A percentile compares a stretch with the other conserved stretches of the same genome.
These are phyloP conservation scores for Fusarium papillatum DNA, from an alignment of 2,329 filamentous ascomycete genomes.

Conservation along the genomic window DNA sequence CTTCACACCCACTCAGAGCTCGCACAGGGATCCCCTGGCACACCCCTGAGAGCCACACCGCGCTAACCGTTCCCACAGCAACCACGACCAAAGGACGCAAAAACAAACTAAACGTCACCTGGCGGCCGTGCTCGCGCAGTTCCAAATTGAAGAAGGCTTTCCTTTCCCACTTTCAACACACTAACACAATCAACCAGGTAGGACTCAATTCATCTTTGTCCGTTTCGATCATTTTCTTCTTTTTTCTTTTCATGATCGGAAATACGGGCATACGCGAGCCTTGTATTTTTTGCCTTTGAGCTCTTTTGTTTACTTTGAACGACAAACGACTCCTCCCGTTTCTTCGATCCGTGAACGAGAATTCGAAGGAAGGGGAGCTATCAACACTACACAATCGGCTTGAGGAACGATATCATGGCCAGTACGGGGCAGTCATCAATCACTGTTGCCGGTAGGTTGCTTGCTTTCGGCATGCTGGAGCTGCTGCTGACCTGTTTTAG, in stretches of 20 bases:
- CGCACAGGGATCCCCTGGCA: slow-evolving; percentile 27
- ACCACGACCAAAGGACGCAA: slow-evolving; percentile 26
- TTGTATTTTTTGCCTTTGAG: slow-evolving; percentile 26
- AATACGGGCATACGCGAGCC: slow-evolving; percentile 25
- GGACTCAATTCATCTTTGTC: slow-evolving; percentile 46
- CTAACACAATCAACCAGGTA: slow-evolving; percentile 24
- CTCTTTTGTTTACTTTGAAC: slow-evolving; percentile 42
- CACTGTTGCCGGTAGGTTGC: slow-evolving; percentile 66
- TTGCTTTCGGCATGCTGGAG: background rate
- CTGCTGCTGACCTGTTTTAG: slow-evolving; percentile 55
- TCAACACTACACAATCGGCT: background rate
- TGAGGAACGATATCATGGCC: slow-evolving; percentile 33
- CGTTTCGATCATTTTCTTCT: slow-evolving; percentile 9
- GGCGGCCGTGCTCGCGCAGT: slow-evolving; percentile 28
- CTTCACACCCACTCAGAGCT: background rate
- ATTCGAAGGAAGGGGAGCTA: slow-evolving; percentile 14
- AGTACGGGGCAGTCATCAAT: slow-evolving; percentile 64
- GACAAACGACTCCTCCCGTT: background rate
- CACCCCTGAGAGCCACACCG: slow-evolving; percentile 28
- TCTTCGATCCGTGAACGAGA: background rate
- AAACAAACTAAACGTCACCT: slow-evolving; percentile 45
- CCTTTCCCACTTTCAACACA: slow-evolving; percentile 26
- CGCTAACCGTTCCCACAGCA: slow-evolving; percentile 39
- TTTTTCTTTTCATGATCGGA: slow-evolving; percentile 38
- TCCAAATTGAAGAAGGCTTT: slow-evolving; percentile 17